Evolutionary conservation across 176 grass and related monocot genomes (phyloP), one percentile per base, ranked within the genome.

Genomic region (Poa annua): DNA sequence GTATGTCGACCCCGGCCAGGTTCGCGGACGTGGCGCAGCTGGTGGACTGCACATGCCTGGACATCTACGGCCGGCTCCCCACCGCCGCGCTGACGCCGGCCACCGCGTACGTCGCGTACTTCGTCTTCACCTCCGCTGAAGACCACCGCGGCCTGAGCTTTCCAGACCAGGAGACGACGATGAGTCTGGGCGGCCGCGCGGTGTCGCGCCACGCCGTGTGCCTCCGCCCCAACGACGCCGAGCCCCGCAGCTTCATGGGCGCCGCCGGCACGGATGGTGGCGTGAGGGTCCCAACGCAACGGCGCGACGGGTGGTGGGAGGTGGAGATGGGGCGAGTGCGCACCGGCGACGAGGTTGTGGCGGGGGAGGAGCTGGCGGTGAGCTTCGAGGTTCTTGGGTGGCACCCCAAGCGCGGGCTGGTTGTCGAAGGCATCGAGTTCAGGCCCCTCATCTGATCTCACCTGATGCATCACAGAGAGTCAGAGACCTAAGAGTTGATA

Each of bases 1-100:
- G 25, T 20, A 19, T 14, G 3, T 33, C 17, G 51, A 21, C 22
- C 3, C 39, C 29, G 1, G 29, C 60, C 60, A 89, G 88, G 62
- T 86, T 89, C 35, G 47, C 13, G 0, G 83, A 89, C 21, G 78
- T 89, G 72, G 88, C 71, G 7, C 76, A 89, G 83, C 71, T 89
- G 16, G 44, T 71, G 32, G 21, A 41, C 33, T 81, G 82, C 83
- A 77, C 83, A 14, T 45, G 78, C 54, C 66, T 89, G 21, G 83
- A 89, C 77, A 78, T 89, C 71, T 74, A 86, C 32, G 51, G 59
- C 0, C 21, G n/a, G 1, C 72, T 89, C 3, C 71, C 76, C 4
- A 15, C 38, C 3, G 3, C 34, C 5, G 20, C 42, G 21, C 52
- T 89, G 3, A 86, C 88, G 26, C 81, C 78, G 33, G 60, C 19